phyloP scores from a whole-genome alignment of 176 grass and related monocot genomes.

The Musa schizocarpa region DNA sequence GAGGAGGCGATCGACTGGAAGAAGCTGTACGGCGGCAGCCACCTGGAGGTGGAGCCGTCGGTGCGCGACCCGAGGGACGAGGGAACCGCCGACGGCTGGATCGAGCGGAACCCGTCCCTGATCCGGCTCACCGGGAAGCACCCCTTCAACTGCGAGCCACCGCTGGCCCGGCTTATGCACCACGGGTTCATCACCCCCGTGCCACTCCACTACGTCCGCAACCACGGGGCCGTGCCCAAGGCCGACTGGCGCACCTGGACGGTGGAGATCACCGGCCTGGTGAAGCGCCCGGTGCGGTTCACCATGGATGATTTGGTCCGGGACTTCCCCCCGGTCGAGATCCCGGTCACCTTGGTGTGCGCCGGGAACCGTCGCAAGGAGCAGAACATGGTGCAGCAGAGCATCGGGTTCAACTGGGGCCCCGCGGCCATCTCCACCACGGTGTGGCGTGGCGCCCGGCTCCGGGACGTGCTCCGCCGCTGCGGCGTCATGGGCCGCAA shows the following conservation, averaged over 20 bases:
- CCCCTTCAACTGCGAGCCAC: conserved; percentile 20
- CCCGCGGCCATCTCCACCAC: conserved; percentile 11
- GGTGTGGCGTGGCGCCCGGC: conserved; percentile 15
- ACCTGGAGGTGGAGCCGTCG: conserved; percentile 21
- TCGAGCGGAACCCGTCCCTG: conserved; percentile 18
- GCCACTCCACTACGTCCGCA: conserved; percentile 21
- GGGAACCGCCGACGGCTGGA: conserved; percentile 14
- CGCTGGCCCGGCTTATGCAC: conserved; percentile 14
- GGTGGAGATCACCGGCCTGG: conserved; percentile 14
- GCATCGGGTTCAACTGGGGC: conserved; percentile 20
- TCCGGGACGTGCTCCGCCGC: conserved; percentile 14
- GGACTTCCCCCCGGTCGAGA: conserved; percentile 7
- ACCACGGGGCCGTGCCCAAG: conserved; percentile 15
- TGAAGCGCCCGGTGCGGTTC: not conserved
- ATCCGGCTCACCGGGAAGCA: conserved; percentile 21
- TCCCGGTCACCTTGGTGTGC: conserved; percentile 15
- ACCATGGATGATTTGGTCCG: conserved; percentile 15
- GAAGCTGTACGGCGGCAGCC: not conserved
- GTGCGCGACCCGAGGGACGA: conserved; percentile 3
- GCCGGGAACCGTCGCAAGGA: conserved; percentile 20
- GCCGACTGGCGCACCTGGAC: conserved; percentile 11
- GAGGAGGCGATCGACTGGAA: conserved; percentile 8
- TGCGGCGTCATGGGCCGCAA: conserved; percentile 2
- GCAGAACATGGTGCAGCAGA: conserved; percentile 21
- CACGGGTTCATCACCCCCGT: conserved; percentile 21